These are phyloP conservation scores for Pyricularia grisea DNA, from an alignment of 2,329 filamentous ascomycete species.

Conservation along the genomic window DNA sequence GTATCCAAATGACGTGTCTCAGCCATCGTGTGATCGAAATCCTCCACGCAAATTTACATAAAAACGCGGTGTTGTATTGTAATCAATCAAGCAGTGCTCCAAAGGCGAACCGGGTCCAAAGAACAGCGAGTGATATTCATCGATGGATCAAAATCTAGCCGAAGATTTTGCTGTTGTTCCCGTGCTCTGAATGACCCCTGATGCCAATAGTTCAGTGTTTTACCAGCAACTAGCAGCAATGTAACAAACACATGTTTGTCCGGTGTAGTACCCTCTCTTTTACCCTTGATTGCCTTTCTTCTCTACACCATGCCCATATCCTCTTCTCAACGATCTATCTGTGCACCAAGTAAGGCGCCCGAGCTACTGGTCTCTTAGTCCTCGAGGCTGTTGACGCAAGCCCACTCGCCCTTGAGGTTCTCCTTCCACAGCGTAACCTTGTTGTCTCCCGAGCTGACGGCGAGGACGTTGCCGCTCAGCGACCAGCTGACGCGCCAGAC, in stretches of 20 bases:
- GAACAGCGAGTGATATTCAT: neutral
- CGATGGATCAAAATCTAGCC: neutral
- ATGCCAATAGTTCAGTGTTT: neutral
- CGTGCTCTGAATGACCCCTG: neutral
- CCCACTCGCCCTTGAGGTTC: slow-evolving; percentile 93
- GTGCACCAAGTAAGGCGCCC: neutral
- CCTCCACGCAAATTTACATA: neutral
- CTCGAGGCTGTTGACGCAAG: slow-evolving; percentile 93
- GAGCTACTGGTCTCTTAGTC: slow-evolving; percentile 42
- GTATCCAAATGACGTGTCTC: too few relatives aligned
- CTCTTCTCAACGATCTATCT: neutral
- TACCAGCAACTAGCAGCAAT: neutral
- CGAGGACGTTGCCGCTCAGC: slow-evolving; percentile 89
- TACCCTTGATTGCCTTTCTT: neutral
- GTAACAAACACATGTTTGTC: neutral
- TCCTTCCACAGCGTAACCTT: slow-evolving; percentile 98
- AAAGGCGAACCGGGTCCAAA: neutral
- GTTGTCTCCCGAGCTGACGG: slow-evolving; percentile 90
- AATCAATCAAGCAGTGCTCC: neutral
- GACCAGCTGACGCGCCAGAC: slow-evolving; percentile 98
- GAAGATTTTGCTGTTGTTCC: neutral
- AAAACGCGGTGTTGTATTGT: neutral
- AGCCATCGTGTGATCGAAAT: neutral
- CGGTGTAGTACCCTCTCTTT: neutral
- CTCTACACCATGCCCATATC: neutral